These are phyloP conservation scores for Ophiostoma sp. DNA, from an alignment of 2,329 filamentous ascomycete species.

Conservation along the genomic window DNA sequence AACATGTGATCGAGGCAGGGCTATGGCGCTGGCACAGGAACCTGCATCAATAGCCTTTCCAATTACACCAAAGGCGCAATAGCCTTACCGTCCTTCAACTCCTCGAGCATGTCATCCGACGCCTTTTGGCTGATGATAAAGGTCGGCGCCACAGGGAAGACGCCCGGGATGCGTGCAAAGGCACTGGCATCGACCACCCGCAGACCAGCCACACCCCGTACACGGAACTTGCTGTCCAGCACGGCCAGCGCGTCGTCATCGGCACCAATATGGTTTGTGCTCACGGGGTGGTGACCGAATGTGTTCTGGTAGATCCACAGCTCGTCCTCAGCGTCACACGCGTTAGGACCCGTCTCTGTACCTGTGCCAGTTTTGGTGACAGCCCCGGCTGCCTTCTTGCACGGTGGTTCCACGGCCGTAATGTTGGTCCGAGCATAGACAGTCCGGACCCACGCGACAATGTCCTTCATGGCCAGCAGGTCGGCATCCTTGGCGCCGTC, in stretches of 20 bases:
- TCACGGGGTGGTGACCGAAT: conserved; percentile 9
- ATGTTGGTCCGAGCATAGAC: neutral
- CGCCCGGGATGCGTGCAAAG: conserved; percentile 25
- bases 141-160: conserved; percentile 10
- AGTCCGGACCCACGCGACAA: neutral
- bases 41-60: too few relatives aligned
- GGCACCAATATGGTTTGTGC: conserved; percentile 22
- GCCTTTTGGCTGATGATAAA: conserved; percentile 25
- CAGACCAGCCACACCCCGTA: conserved; percentile 24
- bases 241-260: conserved; percentile 25
- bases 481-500: neutral
- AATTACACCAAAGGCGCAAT: neutral
- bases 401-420: neutral
- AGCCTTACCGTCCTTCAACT: neutral
- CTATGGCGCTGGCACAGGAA: too few relatives aligned
- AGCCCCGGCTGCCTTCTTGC: neutral
- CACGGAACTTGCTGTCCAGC: conserved; percentile 25
- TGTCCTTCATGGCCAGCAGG: neutral
- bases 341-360: conserved; percentile 22
- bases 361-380: neutral
- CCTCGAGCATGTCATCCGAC: conserved; percentile 23
- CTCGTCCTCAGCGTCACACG: conserved; percentile 23
- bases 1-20: too few relatives aligned
- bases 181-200: conserved; percentile 27
- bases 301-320: neutral